A percentile compares a stretch with the other conserved stretches of the same genome.
Conservation (phyloP, 306 rosid species). For the Cotoneaster glaucophyllus region DNA sequence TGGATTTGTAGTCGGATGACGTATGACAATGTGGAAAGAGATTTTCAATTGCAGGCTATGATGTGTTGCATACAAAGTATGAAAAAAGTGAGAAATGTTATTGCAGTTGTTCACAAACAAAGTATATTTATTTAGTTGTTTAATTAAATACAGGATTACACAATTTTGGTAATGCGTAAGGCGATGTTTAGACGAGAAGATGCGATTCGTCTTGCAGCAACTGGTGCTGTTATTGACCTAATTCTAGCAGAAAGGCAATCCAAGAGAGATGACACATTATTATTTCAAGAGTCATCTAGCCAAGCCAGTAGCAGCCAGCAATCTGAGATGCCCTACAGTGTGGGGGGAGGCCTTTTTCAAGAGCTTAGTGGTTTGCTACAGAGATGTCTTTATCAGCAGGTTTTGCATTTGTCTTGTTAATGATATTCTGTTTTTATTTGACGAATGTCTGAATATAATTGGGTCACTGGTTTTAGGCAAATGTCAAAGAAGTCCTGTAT, state of each 20-base stretch:
- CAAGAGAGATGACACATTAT: conserved; percentile 16
- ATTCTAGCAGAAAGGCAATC: conserved; percentile 33
- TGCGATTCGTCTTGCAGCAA: conserved; percentile 34
- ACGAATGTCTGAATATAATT: background rate
- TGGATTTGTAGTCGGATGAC: background rate
- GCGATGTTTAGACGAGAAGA: conserved; percentile 40
- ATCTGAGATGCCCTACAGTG: conserved; percentile 13
- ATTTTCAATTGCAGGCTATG: background rate
- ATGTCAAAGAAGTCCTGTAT: conserved; percentile 34
- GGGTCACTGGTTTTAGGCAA: conserved; percentile 19
- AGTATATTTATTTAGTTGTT: background rate
- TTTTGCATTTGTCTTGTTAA: background rate
- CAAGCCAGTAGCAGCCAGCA: conserved; percentile 43
- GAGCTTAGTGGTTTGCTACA: conserved; percentile 39
- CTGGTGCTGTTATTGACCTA: conserved; percentile 28
- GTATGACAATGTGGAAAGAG: background rate
- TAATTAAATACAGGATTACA: conserved; percentile 24
- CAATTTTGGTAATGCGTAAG: conserved; percentile 37
- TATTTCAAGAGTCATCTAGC: conserved; percentile 40
- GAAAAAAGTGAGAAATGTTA: background rate
- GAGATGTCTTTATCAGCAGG: conserved; percentile 41
- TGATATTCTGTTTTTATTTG: background rate
- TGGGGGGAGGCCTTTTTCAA: conserved; percentile 26
- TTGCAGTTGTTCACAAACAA: background rate
- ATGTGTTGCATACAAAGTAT: background rate